Evolutionary conservation across 805 yeast species (phyloP), one percentile per base, ranked within the genome.

Genomic region (Komagataella mondaviorum): DNA sequence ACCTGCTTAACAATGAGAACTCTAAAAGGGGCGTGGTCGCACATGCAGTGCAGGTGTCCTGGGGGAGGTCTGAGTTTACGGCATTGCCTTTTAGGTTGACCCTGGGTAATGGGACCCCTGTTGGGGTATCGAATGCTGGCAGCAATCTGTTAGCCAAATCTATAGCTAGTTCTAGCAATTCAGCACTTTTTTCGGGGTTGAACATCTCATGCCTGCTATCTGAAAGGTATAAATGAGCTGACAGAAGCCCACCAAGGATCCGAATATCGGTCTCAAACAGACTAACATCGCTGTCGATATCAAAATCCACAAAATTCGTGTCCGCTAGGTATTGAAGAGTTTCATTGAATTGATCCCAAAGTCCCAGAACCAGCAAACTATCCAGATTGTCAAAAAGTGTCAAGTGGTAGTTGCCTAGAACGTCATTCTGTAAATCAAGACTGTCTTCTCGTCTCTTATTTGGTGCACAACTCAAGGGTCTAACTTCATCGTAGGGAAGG

Each of bases 251-350:
- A 0, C 98, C 98, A 23, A 90, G 61, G 1, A 87, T 77, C 45
- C 98, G 67, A 16, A 91, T 90, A 4, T 88, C 79, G 3, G 86
- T 76, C 63, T 90, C 98, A 63, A 90, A 90, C 1, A 90, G 95
- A 60, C 90, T 97, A 0, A 90, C 83, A 1, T 82, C 78, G 7
- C 88, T 75, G 54, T 87, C 80, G 45, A 78, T 72, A 45, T 78
- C 73, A 60, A 88, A 88, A 48, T 69, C 60, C 7, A 70, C 64
- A 45, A 68, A 67, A 10, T 30, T 30, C 4, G 14, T 30, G 14
- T 30, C 39, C 14, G 4, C 39, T 8, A 30, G 39, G 39, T 30
- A 30, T 18, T 17, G 46, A 6, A 44, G 46, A 3, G 52, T 56
- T 2, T 63, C 59, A 6, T 67, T 69, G 55, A 90, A 81, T 45